Evolutionary conservation across 768 basidiomycete genomes (phyloP), one percentile per base, ranked within the genome.

Genomic region (Exsudoporus frostii): DNA sequence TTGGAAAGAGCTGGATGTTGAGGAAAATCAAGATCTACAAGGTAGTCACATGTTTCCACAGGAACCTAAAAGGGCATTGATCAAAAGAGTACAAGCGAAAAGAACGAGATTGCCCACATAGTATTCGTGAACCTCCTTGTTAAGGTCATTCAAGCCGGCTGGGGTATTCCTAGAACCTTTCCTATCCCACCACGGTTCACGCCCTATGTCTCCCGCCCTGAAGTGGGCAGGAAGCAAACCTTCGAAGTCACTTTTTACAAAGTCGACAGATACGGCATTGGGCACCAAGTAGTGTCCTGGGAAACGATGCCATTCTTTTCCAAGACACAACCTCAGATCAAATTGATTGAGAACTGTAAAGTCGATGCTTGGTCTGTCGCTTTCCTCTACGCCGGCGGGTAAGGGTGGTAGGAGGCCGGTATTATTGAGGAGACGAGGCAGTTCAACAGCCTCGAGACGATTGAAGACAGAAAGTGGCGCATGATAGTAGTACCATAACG

Each of bases 251-350:
- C 88, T 93, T 75, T 93, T 90, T 68, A 98, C 76, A 71, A 93
- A 98, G 53, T 86, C 79, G n/a, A 96, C 84, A 25, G 83, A 78
- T 53, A 98, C 73, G 25, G 83, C 88, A 53, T 86, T 81, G 2
- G 95, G 94, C 20, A 98, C 79, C 44, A 96, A 79, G 70, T 89
- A 98, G 67, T 89, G 88, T 4, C 92, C 84, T 3, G 94, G 90
- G 77, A 93, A 99, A 22, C 96, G 81, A 65, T 98, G 77, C 97
- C 97, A 99, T 71, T 99, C 97, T 68, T 94, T 95, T 44, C 88
- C 92, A 46, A 89, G 76, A 71, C 97, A 99, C 1, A 99, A 65
- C 27, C 77, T 82, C 52, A 98, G 72, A 51, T 84, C 80, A 62
- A 94, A 83, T 13, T 81, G 75, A 51, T 76, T 77, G 64, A 98